Conservation (phyloP, 2,329 filamentous ascomycete genomes). For the Trichophyton verrucosum region DNA sequence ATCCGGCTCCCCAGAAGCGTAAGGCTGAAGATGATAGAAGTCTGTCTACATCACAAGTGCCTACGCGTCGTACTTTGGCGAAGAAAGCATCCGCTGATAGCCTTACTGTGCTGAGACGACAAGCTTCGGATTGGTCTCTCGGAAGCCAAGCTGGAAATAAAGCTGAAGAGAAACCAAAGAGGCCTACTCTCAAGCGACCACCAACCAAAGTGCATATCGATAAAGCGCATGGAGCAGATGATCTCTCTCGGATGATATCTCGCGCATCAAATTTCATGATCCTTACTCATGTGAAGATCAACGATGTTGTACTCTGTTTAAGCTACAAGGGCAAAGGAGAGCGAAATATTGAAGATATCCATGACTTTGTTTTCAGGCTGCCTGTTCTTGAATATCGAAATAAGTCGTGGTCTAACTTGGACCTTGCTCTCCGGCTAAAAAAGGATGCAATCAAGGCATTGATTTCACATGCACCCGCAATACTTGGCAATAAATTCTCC, state of each 20-base stretch:
- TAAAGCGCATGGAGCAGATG: constrained; percentile 60
- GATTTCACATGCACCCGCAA: constrained; percentile 88
- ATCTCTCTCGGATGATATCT: constrained; percentile 91
- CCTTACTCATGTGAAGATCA: constrained; percentile 85
- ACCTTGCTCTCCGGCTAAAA: constrained; percentile 83
- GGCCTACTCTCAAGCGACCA: constrained; percentile 33
- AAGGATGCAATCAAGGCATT: constrained; percentile 88
- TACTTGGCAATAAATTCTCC: constrained; percentile 93
- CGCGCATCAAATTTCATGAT: constrained; percentile 97
- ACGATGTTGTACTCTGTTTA: constrained; percentile 85
- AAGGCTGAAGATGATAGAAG: constrained; percentile 16
- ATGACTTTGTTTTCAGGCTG: constrained; percentile 93
- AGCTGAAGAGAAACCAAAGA: constrained; percentile 37
- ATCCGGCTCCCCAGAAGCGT: constrained; percentile 4
- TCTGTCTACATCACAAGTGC: constrained; percentile 15
- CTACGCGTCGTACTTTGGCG: constrained; percentile 20
- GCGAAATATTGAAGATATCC: constrained; percentile 90
- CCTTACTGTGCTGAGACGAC: constrained; percentile 25
- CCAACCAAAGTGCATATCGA: constrained; percentile 25
- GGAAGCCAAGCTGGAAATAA: constrained; percentile 20
- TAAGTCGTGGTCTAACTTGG: constrained; percentile 98
- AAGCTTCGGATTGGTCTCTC: constrained; percentile 28
- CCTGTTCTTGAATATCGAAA: constrained; percentile 92
- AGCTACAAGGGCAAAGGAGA: constrained; percentile 95
- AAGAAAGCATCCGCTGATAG: constrained; percentile 35